A percentile compares a stretch with the other conserved stretches of the same genome.
phyloP scores from a whole-genome alignment of 805 yeast species.

The Zygoascus ofunaensis region DNA sequence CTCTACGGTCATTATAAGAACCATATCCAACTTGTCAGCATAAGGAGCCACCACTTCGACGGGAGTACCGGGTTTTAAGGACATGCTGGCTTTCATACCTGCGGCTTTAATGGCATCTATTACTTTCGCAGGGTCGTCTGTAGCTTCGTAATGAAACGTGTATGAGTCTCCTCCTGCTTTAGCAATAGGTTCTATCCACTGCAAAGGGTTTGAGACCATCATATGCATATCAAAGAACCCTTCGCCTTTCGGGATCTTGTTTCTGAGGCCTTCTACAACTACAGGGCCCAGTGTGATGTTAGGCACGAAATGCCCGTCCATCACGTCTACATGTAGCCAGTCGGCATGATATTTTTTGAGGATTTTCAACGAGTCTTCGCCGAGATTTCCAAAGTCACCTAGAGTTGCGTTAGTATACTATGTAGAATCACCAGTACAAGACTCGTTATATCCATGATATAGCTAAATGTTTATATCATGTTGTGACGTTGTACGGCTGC shows the following conservation, averaged over 20 bases:
- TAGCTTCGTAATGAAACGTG: constrained; percentile 92
- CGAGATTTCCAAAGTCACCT: constrained; percentile 76
- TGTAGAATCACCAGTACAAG: not conserved
- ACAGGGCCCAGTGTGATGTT: constrained; percentile 93
- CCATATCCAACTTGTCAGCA: constrained; percentile 80
- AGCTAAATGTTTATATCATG: too few species aligned
- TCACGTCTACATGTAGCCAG: constrained; percentile 96
- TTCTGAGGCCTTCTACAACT: constrained; percentile 67
- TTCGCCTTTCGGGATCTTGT: constrained; percentile 60
- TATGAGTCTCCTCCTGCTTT: constrained; percentile 92
- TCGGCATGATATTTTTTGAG: constrained; percentile 68
- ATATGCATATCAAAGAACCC: constrained; percentile 89
- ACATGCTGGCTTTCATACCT: constrained; percentile 92
- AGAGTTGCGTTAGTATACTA: not conserved
- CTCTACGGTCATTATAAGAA: constrained; percentile 96
- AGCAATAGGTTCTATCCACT: constrained; percentile 89
- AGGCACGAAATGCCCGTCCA: constrained; percentile 99
- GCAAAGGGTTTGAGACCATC: constrained; percentile 91
- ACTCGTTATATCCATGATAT: not conserved
- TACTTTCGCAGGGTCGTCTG: constrained; percentile 57
- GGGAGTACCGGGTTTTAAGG: constrained; percentile 87
- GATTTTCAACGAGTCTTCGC: constrained; percentile 76
- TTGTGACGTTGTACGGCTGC: too few species aligned
- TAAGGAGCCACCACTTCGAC: constrained; percentile 72
- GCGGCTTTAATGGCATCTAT: constrained; percentile 64